Percentiles rank a stretch among this genome's conserved stretches.
Evolutionary conservation across 164 flowering plant species (phyloP).

Genomic region (Protea cynaroides): DNA sequence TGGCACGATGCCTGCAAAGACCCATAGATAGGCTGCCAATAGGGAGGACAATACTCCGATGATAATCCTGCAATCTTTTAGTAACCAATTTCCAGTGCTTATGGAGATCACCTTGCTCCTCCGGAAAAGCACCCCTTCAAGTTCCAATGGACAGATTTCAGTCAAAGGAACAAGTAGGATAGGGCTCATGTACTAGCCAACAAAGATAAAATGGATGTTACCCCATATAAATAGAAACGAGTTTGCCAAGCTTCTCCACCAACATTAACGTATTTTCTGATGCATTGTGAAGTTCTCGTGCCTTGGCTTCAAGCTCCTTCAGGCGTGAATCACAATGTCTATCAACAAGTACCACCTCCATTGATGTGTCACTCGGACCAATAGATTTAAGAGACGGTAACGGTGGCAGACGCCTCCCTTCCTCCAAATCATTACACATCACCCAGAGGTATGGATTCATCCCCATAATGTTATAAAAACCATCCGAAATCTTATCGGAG

Average conservation of each 20-base stretch:
- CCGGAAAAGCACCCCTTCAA: slow-evolving; percentile 70
- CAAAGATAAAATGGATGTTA: slow-evolving; percentile 18
- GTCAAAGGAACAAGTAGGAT: slow-evolving; percentile 6
- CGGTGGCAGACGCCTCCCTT: slow-evolving; percentile 65
- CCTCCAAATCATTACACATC: slow-evolving; percentile 84
- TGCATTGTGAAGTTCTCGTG: slow-evolving; percentile 53
- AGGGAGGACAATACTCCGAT: slow-evolving; percentile 67
- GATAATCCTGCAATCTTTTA: slow-evolving; percentile 53
- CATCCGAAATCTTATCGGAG: slow-evolving; percentile 83
- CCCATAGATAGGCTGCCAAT: slow-evolving; percentile 81
- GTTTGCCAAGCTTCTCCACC: slow-evolving; percentile 78
- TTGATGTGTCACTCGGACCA: slow-evolving; percentile 54
- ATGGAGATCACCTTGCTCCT: slow-evolving; percentile 78
- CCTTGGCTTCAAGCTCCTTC: slow-evolving; percentile 74
- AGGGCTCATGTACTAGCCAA: neutral
- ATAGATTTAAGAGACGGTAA: slow-evolving; percentile 56
- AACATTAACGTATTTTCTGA: slow-evolving; percentile 52
- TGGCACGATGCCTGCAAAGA: slow-evolving; percentile 91
- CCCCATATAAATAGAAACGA: slow-evolving; percentile 89
- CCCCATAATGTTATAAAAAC: slow-evolving; percentile 89
- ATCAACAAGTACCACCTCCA: slow-evolving; percentile 89
- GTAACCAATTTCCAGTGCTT: slow-evolving; percentile 64
- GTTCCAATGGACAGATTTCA: slow-evolving; percentile 15
- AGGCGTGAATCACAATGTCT: slow-evolving; percentile 61
- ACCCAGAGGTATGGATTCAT: slow-evolving; percentile 91